A percentile compares a stretch with the other conserved stretches of the same genome.
Conservation (phyloP, 768 basidiomycete genomes). For the Rhodotorula taiwanensis region DNA sequence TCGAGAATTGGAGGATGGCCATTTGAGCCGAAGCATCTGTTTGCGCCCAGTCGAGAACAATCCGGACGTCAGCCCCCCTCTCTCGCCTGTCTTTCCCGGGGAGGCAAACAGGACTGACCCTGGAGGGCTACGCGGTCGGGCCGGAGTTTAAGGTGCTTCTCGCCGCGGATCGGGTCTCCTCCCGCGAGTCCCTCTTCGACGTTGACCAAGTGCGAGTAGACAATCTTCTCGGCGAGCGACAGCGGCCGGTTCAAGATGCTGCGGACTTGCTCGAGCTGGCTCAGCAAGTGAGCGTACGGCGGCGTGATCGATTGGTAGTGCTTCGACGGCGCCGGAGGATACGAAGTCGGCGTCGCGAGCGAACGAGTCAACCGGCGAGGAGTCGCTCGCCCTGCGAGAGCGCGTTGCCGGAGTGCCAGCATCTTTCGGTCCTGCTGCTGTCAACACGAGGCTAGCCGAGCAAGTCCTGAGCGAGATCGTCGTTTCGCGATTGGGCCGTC, state of each 20-base stretch:
- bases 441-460: no score
- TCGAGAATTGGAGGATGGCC: constrained; percentile 90
- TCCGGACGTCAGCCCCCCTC: constrained; percentile 11
- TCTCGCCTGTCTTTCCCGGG: background rate
- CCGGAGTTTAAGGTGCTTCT: constrained; percentile 78
- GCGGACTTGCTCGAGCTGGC: constrained; percentile 65
- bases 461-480: no score
- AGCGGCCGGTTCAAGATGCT: constrained; percentile 67
- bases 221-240: constrained; percentile 93
- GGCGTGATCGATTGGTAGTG: constrained; percentile 73
- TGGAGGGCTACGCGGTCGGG: constrained; percentile 98
- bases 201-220: constrained; percentile 81
- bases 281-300: constrained; percentile 65
- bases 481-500: no score
- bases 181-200: constrained; percentile 63
- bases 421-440: background rate
- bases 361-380: background rate
- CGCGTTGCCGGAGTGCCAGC: constrained; percentile 7
- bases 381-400: background rate
- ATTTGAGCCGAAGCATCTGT: constrained; percentile 51
- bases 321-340: constrained; percentile 50
- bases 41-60: no score
- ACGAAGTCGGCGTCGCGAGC: constrained; percentile 26
- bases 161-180: constrained; percentile 67
- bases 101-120: constrained; percentile 60